Base-by-base conservation (phyloP, 495 filamentous ascomycete species). In the Penicillium goetzii region DNA sequence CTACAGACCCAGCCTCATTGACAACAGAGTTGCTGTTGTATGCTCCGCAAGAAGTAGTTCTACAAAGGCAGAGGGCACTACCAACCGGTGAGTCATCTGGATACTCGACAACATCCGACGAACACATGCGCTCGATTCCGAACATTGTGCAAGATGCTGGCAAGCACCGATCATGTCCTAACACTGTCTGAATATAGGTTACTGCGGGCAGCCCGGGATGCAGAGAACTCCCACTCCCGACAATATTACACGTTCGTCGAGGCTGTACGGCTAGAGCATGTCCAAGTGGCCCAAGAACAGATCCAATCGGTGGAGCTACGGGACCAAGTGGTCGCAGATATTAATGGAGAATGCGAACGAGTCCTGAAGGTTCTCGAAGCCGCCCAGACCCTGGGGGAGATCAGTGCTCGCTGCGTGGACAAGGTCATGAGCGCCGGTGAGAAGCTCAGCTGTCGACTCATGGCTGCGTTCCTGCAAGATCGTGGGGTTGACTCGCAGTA, bases 21-120 rank as follows among this genome's bases (percentile, higher is more conserved):
- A 85, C 36, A 84, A 91, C 62, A 87, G 84, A 71, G 86, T 97
- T 60, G 93, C 90, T 38, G 88, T 97, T 43, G 92, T 98, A 28
- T 97, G 95, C 71, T 99, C 95, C 45, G 95, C 95, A 23, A 79
- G 93, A 72, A 97, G 92, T 74, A 93, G 90, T 58, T 90, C 89
- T 60, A 94, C 91, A 68, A 98, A 98, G 75, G 85, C 85, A 32
- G 91, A 94, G 60, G 93, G 93, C 56, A 97, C 95, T 50, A 98
- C 95, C 47, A 98, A 95, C 80, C 86, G 92, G 92, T 96, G 80
- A 86, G 90, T 81, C 82, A 77, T 72, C 58, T 36, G 45, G 23
- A 34, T 59, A 41, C 40, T 23, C 19, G 25, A 56, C 34, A 43
- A 28, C 14, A 54, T 41, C 50, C 51, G 25, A 6, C 32, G 14